Base-by-base conservation (phyloP, 441 rosid genomes). In the Gossypium davidsonii region DNA sequence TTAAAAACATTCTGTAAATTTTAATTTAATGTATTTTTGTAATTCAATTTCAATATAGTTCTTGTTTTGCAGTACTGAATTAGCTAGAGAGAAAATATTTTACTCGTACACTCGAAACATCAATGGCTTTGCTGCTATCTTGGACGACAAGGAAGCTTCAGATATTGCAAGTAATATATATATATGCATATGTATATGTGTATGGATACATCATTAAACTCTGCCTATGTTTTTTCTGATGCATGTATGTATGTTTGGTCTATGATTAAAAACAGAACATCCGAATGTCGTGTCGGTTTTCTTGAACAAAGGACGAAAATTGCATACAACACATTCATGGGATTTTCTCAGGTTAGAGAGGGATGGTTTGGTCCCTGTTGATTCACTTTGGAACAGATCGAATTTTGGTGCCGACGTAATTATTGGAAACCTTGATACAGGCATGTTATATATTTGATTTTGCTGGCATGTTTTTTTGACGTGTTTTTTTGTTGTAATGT, bases 121-220 rank as follows among this genome's bases (percentile, higher is more conserved):
- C 74, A 86, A 91, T 60, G 92, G 95, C 3, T 92, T 91, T 15
- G 87, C 91, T 2, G 93, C 90, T 0, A n/a, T 79, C 12, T 89
- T 89, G 18, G 83, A 87, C 0, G 85, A 90, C 1, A 79, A 70
- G 5, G 74, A 84, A 63, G 92, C 83, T 4, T 74, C 77, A 31
- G 53, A 73, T 28, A 78, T 89, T 28, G 75, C 82, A 17, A 80
- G 96, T 89, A 77, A 74, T 18, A 17, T 3, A 53, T 53, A 15
- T 6, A 6, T 18, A 17, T 15, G 18, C 6, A 6, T 6, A 8
- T 7, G 20, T 53, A 2, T 18, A 2, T 20, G 59, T 53, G 42
- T 37, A 37, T 37, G 42, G 0, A 37, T 37, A 37, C 42, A 37
- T 37, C 1, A 37, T 1, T 37, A 0, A 37, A 7, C 42, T 37